Percentiles rank a stretch among this genome's conserved stretches.
Conservation (phyloP, 768 basidiomycete genomes). For the Serendipita sp. region DNA sequence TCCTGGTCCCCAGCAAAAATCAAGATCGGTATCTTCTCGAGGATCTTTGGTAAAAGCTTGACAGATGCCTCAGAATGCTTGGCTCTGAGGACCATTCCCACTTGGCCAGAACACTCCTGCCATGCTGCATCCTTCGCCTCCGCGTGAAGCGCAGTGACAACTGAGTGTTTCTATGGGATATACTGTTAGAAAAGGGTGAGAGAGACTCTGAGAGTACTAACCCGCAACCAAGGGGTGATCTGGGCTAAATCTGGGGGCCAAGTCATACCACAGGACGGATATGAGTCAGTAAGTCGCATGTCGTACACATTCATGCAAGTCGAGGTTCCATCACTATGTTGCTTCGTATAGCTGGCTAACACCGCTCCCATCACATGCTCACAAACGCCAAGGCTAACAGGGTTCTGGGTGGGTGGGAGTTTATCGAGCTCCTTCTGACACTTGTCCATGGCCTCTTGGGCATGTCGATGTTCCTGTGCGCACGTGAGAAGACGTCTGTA, state of each 20-base stretch:
- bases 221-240: constrained; percentile 64
- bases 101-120: constrained; percentile 66
- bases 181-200: neutral
- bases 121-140: constrained; percentile 57
- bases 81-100: constrained; percentile 47
- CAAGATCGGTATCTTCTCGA: constrained; percentile 69
- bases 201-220: constrained; percentile 25
- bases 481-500: neutral
- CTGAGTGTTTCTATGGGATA: constrained; percentile 50
- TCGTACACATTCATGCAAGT: constrained; percentile 94
- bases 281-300: constrained; percentile 69
- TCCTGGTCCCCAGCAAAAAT: constrained; percentile 94
- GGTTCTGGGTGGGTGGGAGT: neutral
- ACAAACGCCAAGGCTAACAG: constrained; percentile 6
- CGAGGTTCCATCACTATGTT: constrained; percentile 36
- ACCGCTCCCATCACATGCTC: constrained; percentile 8
- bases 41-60: constrained; percentile 56
- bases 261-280: constrained; percentile 90
- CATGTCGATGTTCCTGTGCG: constrained; percentile 41
- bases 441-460: constrained; percentile 38
- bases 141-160: constrained; percentile 73
- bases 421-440: constrained; percentile 37
- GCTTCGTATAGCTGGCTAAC: neutral
- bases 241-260: constrained; percentile 82
- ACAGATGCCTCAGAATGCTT: constrained; percentile 49